Evolutionary conservation across 768 basidiomycete genomes (phyloP), one percentile per base, ranked within the genome.

Genomic region (Leccinellum rugosiceps): DNA sequence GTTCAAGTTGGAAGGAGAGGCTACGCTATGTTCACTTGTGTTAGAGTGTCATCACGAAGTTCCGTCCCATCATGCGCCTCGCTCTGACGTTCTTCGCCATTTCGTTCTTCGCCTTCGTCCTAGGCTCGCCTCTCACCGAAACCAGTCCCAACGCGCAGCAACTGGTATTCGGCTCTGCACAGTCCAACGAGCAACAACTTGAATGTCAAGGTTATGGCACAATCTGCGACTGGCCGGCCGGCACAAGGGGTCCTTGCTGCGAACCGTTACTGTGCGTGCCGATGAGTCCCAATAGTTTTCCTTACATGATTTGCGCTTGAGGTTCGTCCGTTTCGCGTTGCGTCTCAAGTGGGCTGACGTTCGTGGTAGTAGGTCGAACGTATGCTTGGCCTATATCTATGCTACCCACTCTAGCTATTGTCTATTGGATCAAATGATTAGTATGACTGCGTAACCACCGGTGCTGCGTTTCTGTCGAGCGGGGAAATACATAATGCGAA

Each of bases 181-280:
- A 26, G 0, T 32, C 44, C 25, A 7, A 15, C n/a, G 21, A 23
- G 30, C 5, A 35, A 17, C 11, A 45, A 17, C 43, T 10, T n/a
- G n/a, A 55, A 48, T 62, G 52, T n/a, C 41, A 56, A 19, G 0
- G 8, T 4, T 23, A 47, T 25, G 46, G 46, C 25, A 26, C 46
- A 9, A n/a, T n/a, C 26, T 47, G 46, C 21, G 46, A 47, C 17
- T 47, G 46, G 26, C 46, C 21, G 1, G 25, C 54, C 34, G 62
- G 62, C 25, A 38, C 61, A 25, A 63, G 56, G 23, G 61, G 60
- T 2, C 60, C 34, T 3, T 63, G 61, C 13, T 63, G 60, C 6
- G 9, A 52, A 28, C 60, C 60, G 3, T n/a, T 61, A 0, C 3
- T 63, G 17, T 63, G 62, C 7, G 48, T 62, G 2, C 53, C 56